Conservation (phyloP, 768 basidiomycete species). For the Podaxis rugospora region DNA sequence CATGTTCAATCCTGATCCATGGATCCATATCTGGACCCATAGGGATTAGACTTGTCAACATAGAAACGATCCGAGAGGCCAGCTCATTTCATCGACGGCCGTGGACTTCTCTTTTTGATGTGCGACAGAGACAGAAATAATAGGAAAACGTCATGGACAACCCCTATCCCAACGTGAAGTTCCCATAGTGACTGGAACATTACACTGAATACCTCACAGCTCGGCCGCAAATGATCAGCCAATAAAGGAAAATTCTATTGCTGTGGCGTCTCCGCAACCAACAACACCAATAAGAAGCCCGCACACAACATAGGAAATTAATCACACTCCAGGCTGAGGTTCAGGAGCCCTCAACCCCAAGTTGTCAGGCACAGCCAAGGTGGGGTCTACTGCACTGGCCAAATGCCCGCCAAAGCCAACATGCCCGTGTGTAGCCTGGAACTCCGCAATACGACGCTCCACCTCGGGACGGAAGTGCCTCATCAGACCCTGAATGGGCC, state of each 20-base stretch:
- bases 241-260: conserved; percentile 5
- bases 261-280: not conserved
- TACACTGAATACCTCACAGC: not conserved
- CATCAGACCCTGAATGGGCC: conserved; percentile 98
- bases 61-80: not conserved
- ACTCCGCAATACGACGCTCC: conserved; percentile 79
- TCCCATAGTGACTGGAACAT: not conserved
- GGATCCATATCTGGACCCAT: not conserved
- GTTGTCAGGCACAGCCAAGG: conserved; percentile 70
- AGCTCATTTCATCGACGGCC: not conserved
- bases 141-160: no score
- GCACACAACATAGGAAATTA: not conserved
- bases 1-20: not conserved
- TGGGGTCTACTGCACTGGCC: conserved; percentile 62
- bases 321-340: conserved; percentile 12
- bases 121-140: no score
- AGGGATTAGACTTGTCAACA: not conserved
- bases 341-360: conserved; percentile 51
- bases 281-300: not conserved
- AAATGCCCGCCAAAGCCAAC: conserved; percentile 88
- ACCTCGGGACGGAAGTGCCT: conserved; percentile 96
- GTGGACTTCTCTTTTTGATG: not conserved
- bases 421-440: conserved; percentile 68
- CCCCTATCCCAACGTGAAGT: no score
- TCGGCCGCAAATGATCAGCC: not conserved